Evolutionary conservation across 1,139 yeast species (phyloP), one percentile per base, ranked within the genome.

Genomic region (Taphrina communis): DNA sequence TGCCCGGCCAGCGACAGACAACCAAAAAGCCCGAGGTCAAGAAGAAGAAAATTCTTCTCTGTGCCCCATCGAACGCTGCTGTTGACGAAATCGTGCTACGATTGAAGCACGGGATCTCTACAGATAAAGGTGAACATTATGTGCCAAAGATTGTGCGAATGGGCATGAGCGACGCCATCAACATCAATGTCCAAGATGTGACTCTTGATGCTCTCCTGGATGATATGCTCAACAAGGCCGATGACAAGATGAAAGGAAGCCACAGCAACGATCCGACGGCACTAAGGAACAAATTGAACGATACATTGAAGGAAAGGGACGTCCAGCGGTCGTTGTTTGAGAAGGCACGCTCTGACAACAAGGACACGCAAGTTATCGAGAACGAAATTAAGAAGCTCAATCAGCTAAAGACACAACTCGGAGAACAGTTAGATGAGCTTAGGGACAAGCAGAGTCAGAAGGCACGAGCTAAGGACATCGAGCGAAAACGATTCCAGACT

Each of bases 1-100:
- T 79, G 1, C 82, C 83, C 0, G 80, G 79, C 0, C 75, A 73
- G 39, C 71, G 70, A 6, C 71, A 67, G 48, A 63, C 68, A 57
- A 53, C 70, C 48, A 66, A 60, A 25, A 69, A 76, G 41, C 7
- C 77, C 73, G 75, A 76, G 60, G 72, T 72, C 52, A 70, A 73
- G 66, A 78, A 77, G 67, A 84, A 83, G 48, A 82, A 81, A 67
- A 85, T 95, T 2, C 80, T 95, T 67, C 87, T 95, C 41, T 95
- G 99, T 84, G 99, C 99, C 0, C 99, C 99, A 1, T 91, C 97
- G 77, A 95, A 95, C 80, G 99, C 99, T 0, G 99, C 99, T 9
- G 97, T 95, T 7, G 99, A 95, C 80, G 99, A 95, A 76, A 82
- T 95, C 73, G 96, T 93, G n/a, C 75, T 93, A 31, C 88, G 99